These are phyloP conservation scores for Wickerhamiella allomyrinae DNA, from an alignment of 805 yeast species.

Conservation along the genomic window DNA sequence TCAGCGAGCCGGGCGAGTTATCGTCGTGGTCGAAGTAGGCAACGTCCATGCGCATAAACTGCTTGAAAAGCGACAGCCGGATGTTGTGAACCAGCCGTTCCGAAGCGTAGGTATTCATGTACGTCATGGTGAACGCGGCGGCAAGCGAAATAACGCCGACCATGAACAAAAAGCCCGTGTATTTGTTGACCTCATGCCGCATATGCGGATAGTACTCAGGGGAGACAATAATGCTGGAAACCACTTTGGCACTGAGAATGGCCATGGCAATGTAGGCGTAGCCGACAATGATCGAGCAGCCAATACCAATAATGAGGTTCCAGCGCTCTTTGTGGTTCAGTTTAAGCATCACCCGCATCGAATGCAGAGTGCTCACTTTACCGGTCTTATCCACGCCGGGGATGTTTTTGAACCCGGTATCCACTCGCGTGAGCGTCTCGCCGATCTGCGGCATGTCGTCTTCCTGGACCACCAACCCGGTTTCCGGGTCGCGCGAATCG, in stretches of 20 bases:
- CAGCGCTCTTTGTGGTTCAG: constrained; percentile 19
- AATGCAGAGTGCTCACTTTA: constrained; percentile 4
- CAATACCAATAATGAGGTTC: constrained; percentile 17
- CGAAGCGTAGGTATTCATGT: constrained; percentile 19
- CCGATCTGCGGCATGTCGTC: constrained; percentile 9
- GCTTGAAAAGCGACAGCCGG: constrained; percentile 22
- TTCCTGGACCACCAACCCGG: constrained; percentile 13
- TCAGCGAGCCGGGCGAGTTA: constrained; percentile 27
- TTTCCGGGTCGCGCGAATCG: background rate
- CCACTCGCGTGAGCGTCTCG: constrained; percentile 4
- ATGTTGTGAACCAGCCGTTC: constrained; percentile 25
- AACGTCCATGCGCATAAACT: constrained; percentile 26
- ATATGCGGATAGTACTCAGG: constrained; percentile 21
- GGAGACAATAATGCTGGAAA: constrained; percentile 24
- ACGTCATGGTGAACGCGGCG: constrained; percentile 16
- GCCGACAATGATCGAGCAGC: constrained; percentile 23
- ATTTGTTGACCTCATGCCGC: constrained; percentile 25
- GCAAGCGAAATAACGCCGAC: constrained; percentile 22
- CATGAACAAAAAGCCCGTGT: constrained; percentile 25
- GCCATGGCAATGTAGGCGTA: constrained; percentile 27
- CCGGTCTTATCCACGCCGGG: constrained; percentile 15
- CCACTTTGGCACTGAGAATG: constrained; percentile 26
- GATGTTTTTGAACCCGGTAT: constrained; percentile 4
- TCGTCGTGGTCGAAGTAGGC: constrained; percentile 25
- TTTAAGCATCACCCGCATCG: constrained; percentile 13